Conservation (phyloP, 176 grass and related monocot genomes). For the Rhynchospora breviuscula region DNA sequence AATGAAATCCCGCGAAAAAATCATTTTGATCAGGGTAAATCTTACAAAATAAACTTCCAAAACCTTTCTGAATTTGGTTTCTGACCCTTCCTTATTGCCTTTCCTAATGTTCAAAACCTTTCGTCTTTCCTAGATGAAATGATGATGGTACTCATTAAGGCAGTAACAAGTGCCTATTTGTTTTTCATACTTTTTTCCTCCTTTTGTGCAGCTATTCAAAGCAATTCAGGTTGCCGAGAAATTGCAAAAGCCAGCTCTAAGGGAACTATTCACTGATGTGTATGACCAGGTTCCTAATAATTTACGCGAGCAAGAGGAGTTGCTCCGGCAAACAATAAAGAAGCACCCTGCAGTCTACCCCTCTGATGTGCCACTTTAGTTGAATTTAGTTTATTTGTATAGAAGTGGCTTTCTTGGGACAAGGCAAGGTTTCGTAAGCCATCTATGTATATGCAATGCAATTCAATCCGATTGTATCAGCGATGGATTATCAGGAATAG, state of each 20-base stretch:
- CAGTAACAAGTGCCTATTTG: too few species aligned
- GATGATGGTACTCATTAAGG: background rate
- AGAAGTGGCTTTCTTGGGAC: background rate
- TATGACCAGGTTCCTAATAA: constrained; percentile 80
- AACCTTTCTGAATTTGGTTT: background rate
- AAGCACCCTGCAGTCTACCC: constrained; percentile 66
- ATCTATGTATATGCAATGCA: background rate
- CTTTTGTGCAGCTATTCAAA: constrained; percentile 55
- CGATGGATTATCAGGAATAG: background rate
- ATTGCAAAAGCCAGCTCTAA: constrained; percentile 45
- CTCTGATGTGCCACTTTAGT: constrained; percentile 65
- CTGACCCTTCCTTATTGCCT: background rate
- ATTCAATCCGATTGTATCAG: background rate
- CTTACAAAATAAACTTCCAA: background rate
- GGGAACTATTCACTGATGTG: constrained; percentile 82
- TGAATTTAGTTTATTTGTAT: background rate
- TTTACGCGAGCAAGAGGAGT: constrained; percentile 57
- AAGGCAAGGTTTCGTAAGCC: background rate
- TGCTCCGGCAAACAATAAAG: constrained; percentile 56
- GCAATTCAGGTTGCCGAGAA: constrained; percentile 90
- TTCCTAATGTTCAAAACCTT: background rate
- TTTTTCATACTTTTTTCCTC: background rate
- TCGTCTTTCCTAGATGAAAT: background rate
- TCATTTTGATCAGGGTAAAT: too few species aligned
- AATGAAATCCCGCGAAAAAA: too few species aligned